Evolutionary conservation across 495 filamentous ascomycete species (phyloP).

Genomic region (Penicillium daleae): DNA sequence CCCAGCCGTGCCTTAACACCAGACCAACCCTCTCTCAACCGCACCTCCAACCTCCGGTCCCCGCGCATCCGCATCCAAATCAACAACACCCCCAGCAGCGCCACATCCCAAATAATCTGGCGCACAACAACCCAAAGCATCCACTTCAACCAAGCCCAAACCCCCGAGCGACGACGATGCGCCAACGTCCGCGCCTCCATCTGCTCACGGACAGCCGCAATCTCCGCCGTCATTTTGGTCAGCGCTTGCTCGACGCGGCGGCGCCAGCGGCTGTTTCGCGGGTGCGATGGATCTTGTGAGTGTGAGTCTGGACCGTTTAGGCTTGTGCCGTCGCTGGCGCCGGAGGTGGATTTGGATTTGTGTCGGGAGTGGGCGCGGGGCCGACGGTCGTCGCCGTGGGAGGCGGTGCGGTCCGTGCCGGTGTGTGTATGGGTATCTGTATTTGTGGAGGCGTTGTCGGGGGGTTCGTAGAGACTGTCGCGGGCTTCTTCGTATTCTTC

Average conservation of each 20-base stretch:
- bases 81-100: conserved; percentile 69
- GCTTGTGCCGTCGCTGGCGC: conserved; percentile 14
- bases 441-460: conserved; percentile 31
- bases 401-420: conserved; percentile 19
- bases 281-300: conserved; percentile 13
- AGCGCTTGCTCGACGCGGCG: conserved; percentile 84
- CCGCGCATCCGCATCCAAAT: conserved; percentile 80
- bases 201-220: conserved; percentile 91
- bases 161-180: conserved; percentile 50
- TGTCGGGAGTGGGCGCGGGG: conserved; percentile 13
- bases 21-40: conserved; percentile 67
- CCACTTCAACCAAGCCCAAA: conserved; percentile 75
- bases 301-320: conserved; percentile 17
- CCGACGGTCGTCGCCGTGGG: conserved; percentile 1
- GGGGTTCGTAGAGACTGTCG: conserved; percentile 42
- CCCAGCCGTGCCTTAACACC: conserved; percentile 62
- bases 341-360: conserved; percentile 18
- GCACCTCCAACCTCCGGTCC: conserved; percentile 76
- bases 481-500: conserved; percentile 50
- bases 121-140: conserved; percentile 69
- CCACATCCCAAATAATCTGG: conserved; percentile 72
- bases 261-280: conserved; percentile 63
- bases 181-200: conserved; percentile 63
- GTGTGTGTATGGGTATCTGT: conserved; percentile 22
- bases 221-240: conserved; percentile 87